These are phyloP conservation scores for Leccinum truebloodii DNA, from an alignment of 768 basidiomycete species.

Conservation along the genomic window DNA sequence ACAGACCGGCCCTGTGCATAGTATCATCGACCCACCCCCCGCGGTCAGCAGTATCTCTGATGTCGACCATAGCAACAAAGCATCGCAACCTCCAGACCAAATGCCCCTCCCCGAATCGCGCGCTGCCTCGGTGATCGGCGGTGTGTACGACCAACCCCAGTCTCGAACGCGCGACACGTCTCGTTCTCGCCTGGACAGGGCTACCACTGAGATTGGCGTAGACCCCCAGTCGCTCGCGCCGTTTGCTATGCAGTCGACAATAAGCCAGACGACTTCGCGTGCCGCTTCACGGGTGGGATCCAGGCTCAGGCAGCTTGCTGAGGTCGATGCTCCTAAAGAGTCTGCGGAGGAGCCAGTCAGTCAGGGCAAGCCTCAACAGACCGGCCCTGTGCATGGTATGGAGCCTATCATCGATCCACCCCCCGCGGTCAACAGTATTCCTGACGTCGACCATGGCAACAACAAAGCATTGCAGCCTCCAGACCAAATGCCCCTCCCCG, in stretches of 20 bases:
- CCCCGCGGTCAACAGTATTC: slow-evolving; percentile 8
- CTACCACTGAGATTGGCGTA: slow-evolving; percentile 2
- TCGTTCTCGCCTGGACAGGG: slow-evolving; percentile 18
- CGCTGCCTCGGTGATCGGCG: slow-evolving; percentile 32
- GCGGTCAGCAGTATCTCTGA: slow-evolving; percentile 16
- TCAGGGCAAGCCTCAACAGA: slow-evolving; percentile 2
- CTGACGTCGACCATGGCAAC: slow-evolving; percentile 15
- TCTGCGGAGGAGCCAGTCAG: not conserved
- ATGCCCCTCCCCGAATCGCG: slow-evolving; percentile 32
- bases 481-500: slow-evolving; percentile 28
- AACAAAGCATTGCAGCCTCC: slow-evolving; percentile 14
- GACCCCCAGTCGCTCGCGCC: slow-evolving; percentile 10
- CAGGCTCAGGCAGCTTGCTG: slow-evolving; percentile 3
- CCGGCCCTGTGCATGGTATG: not conserved
- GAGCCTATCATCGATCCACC: slow-evolving; percentile 16
- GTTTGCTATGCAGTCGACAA: slow-evolving; percentile 5
- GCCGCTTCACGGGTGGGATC: slow-evolving; percentile 4
- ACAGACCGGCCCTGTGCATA: not conserved
- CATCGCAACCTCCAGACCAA: slow-evolving; percentile 18
- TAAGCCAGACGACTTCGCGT: slow-evolving; percentile 7
- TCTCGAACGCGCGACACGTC: slow-evolving; percentile 15
- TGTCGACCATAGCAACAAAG: slow-evolving; percentile 3
- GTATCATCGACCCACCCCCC: slow-evolving; percentile 9
- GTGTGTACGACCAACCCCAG: slow-evolving; percentile 24
- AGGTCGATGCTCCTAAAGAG: slow-evolving; percentile 4